Evolutionary conservation across 2,329 filamentous ascomycete genomes (phyloP).

Genomic region (Harringtonia aguacate): DNA sequence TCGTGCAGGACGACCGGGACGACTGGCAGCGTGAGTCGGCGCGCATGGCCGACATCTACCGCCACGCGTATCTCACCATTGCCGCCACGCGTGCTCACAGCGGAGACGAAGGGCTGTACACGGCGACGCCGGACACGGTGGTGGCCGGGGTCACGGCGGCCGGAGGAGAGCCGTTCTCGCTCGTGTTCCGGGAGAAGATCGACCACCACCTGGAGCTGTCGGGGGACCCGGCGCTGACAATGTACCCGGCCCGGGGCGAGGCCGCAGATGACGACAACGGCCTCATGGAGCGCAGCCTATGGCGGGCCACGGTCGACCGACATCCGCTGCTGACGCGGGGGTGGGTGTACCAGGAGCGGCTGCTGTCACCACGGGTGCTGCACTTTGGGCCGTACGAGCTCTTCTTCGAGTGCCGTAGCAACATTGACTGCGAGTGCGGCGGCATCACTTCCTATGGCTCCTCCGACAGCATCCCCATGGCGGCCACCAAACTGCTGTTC

Average conservation of each 20-base stretch:
- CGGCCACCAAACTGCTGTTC: not conserved
- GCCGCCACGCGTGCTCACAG: not conserved
- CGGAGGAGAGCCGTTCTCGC: not conserved
- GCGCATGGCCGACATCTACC: not conserved
- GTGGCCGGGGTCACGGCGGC: not conserved
- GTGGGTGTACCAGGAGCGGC: not conserved
- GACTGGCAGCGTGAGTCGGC: not conserved
- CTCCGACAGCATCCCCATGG: not conserved
- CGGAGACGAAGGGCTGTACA: not conserved
- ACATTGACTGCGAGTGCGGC: not conserved
- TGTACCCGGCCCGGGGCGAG: too few species aligned
- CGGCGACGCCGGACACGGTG: not conserved
- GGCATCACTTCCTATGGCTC: not conserved
- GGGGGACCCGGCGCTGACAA: too few species aligned
- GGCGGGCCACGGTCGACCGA: not conserved
- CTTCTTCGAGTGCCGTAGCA: not conserved
- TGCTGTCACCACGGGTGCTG: not conserved
- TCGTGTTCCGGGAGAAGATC: not conserved
- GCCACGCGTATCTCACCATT: not conserved
- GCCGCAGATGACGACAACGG: too few species aligned
- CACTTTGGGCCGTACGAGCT: constrained; percentile 1
- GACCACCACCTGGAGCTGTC: constrained; percentile 1
- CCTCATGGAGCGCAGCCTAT: not conserved
- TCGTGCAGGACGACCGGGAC: not conserved
- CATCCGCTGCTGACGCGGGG: not conserved